Conservation (phyloP, 345 rosid genomes). For the Rhodamnia argentea region DNA sequence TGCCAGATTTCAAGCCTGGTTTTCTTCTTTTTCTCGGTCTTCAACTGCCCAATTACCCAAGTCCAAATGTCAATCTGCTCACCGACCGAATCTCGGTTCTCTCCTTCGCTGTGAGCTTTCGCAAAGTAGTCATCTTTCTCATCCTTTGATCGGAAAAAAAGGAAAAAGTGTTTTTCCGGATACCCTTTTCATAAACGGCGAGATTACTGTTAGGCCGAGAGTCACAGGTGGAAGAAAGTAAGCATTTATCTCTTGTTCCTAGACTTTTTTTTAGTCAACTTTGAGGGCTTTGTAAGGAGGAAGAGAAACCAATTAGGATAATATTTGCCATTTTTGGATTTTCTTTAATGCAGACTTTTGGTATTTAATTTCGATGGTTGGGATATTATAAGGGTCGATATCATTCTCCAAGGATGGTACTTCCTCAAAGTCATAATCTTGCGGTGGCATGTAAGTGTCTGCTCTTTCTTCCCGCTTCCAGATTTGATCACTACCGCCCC, state of each 20-base stretch:
- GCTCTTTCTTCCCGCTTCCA: neutral
- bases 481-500: neutral
- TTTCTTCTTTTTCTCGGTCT: neutral
- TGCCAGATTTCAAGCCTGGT: neutral
- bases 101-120: neutral
- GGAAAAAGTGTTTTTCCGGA: neutral
- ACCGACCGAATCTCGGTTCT: neutral
- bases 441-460: neutral
- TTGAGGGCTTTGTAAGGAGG: neutral
- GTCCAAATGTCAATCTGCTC: neutral
- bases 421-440: neutral
- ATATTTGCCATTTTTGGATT: neutral
- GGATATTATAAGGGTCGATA: neutral
- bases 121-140: neutral
- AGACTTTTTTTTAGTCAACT: neutral
- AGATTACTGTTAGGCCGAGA: neutral
- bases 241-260: neutral
- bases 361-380: neutral
- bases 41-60: neutral
- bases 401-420: neutral
- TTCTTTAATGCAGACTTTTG: neutral
- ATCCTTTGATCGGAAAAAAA: neutral
- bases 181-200: neutral
- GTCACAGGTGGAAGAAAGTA: neutral
- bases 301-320: neutral